These are phyloP conservation scores for Penicillium macrosclerotiorum DNA, from an alignment of 495 filamentous ascomycete genomes.

Conservation along the genomic window DNA sequence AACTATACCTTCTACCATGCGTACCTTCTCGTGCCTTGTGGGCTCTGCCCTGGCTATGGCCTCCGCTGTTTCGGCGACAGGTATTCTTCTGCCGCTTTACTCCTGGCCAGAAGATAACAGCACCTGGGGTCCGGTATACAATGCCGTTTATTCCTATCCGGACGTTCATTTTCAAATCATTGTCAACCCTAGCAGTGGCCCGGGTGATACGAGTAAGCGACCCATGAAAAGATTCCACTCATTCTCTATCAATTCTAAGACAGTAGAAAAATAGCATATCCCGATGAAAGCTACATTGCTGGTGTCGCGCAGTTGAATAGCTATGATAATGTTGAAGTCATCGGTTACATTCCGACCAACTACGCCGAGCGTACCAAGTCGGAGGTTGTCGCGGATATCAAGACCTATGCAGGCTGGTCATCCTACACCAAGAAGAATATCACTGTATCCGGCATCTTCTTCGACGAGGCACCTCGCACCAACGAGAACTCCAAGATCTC, in stretches of 20 bases:
- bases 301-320: constrained; percentile 38
- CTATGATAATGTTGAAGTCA: constrained; percentile 39
- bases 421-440: constrained; percentile 27
- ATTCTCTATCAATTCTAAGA: too few relatives aligned
- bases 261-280: constrained; percentile 19
- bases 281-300: constrained; percentile 28
- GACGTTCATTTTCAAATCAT: constrained; percentile 40
- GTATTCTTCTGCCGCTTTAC: constrained; percentile 51
- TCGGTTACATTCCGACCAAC: constrained; percentile 50
- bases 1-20: constrained; percentile 6
- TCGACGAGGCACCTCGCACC: constrained; percentile 41
- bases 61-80: constrained; percentile 19
- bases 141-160: constrained; percentile 32
- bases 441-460: constrained; percentile 46
- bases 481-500: constrained; percentile 23
- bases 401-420: constrained; percentile 42
- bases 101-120: constrained; percentile 38
- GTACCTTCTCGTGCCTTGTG: constrained; percentile 6
- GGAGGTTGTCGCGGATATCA: constrained; percentile 36
- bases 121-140: constrained; percentile 44
- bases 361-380: constrained; percentile 26
- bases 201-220: constrained; percentile 31
- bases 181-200: constrained; percentile 48
- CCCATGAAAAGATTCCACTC: too few relatives aligned
- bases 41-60: constrained; percentile 9